Evolutionary conservation across 75 land plant genomes (phyloP), one percentile per base, ranked within the genome.

Genomic region (Chamaecyparis obtusa): DNA sequence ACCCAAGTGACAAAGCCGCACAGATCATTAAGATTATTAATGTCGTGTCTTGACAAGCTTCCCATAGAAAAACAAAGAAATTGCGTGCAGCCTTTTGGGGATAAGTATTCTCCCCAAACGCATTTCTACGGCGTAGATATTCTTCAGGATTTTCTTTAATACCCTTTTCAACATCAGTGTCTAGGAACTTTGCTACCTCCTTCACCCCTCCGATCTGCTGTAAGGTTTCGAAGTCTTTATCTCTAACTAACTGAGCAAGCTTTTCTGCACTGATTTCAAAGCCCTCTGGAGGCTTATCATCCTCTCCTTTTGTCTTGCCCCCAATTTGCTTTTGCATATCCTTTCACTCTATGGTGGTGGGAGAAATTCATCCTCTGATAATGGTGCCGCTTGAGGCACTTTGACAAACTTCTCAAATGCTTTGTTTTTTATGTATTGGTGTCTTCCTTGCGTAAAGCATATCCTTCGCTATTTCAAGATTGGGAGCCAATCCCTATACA

Each of bases 31-130:
- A 87, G 35, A 98, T 98, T 57, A 93, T 93, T 30, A 98, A 95
- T 46, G 99, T 98, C 71, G 93, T 89, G 86, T 96, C 99, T 87
- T 98, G 96, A 69, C 91, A 94, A 69, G 99, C 97, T 69, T 98
- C 99, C 99, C 99, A 98, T 16, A 97, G 88, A 71, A 97, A 97
- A 15, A 83, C 96, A 88, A 56, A 91, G 85, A 94, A 92, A 84
- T 89, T 95, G 39, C 93, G 82, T 69, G 93, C 91, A 87, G 94
- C 90, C 67, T 94, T 95, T 43, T 60, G 78, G 17, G 99, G 98
- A 92, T 96, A 96, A 0, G 91, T 93, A 87, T 98, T 98, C 57
- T 92, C 87, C 24, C 99, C 98, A 90, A 89, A 98, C 41, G 87
- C 90, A 74, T 88, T 89, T 88, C 88, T 92, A 21, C 97, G 83